These are phyloP conservation scores for Hordeum marinum DNA, from an alignment of 176 grass and related monocot species.

Conservation along the genomic window DNA sequence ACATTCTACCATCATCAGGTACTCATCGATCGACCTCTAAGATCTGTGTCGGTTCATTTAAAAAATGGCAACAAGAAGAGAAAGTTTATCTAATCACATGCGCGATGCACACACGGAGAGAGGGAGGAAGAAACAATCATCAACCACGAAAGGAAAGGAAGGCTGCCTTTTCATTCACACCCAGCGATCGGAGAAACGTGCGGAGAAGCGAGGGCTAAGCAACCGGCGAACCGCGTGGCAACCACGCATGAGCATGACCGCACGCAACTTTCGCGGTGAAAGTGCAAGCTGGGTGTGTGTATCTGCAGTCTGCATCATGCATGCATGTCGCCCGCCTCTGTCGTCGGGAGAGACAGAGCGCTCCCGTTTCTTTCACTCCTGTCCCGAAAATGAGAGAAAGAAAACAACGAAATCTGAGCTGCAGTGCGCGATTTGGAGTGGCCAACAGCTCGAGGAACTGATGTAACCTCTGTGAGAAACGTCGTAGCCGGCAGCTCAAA, in stretches of 20 bases:
- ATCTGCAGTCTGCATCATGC: neutral
- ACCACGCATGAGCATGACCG: neutral
- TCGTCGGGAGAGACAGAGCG: neutral
- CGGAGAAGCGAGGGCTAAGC: slow-evolving; percentile 7
- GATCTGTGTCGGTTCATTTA: slow-evolving; percentile 9
- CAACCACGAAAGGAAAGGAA: neutral
- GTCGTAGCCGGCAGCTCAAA: neutral
- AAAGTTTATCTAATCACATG: neutral
- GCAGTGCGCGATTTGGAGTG: neutral
- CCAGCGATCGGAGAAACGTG: neutral
- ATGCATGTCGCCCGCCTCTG: neutral
- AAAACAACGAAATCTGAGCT: neutral
- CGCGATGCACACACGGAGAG: slow-evolving; percentile 12
- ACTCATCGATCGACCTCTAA: neutral
- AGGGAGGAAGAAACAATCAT: neutral
- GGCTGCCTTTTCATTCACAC: neutral
- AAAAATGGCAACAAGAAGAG: neutral
- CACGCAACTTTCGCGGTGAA: neutral
- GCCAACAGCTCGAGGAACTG: neutral
- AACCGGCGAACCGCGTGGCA: neutral
- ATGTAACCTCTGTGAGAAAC: neutral
- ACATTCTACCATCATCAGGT: neutral
- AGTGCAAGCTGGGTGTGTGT: neutral
- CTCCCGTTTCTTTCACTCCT: neutral
- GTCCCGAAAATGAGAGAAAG: neutral